Evolutionary conservation across 768 basidiomycete species (phyloP), one percentile per base, ranked within the genome.

Genomic region (Lactarius pseudohatsudake): DNA sequence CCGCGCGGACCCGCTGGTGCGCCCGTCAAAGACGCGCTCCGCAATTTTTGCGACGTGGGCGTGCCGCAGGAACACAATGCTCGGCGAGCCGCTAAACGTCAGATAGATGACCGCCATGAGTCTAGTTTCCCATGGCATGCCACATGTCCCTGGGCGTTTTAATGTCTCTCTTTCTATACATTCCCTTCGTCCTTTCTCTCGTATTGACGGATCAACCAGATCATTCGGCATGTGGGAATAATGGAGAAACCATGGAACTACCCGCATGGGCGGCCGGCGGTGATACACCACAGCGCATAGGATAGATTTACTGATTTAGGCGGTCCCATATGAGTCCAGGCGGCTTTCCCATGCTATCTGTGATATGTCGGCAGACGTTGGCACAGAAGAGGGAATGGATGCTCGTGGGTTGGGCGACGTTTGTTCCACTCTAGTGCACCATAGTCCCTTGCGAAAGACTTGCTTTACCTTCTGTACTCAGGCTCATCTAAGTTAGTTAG

Each of bases 1-100:
- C 61, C 47, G 36, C 54, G 15, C n/a, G 16, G 40, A 16, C 13
- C 40, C 11, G 2, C 38, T 38, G 38, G 38, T 97, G 0, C 83
- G 97, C 26, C 97, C 94, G 73, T 89, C 90, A 16, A 98, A 98
- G 76, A 94, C 92, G 20, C 84, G 95, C 16, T 82, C 88, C 4
- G 36, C 36, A 38, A 98, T 98, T 98, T 99, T 74, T 30, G 30
- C 30, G 30, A 30, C 2, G 30, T 4, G 30, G 30, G 30, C 30
- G 30, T 30, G 97, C 76, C 76, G 96, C 69, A 95, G 91, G 79
- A 98, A 95, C 76, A 88, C 97, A 47, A 99, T 98, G 97, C 82
- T 97, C 53, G 96, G 97, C 4, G 92, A 86, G 79, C 81, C 94
- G 11, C 80, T 98, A 67, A 94, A 83, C 43, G 80, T 76, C 66